Conservation (phyloP, 768 basidiomycete genomes). For the Tulasnella sp. region DNA sequence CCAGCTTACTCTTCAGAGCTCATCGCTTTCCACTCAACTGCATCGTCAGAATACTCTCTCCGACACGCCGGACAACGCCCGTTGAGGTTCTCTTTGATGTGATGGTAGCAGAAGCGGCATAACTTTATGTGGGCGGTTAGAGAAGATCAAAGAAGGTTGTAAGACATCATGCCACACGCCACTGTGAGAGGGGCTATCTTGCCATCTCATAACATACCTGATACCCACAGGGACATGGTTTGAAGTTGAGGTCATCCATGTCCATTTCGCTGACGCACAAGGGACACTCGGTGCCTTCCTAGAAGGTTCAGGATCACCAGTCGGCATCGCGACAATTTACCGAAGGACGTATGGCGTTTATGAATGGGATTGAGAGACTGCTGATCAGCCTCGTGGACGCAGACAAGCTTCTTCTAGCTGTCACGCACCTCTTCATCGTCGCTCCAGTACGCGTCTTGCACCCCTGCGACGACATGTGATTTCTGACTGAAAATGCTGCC, state of each 20-base stretch:
- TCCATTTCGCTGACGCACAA: constrained; percentile 99
- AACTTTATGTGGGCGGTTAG: constrained; percentile 42
- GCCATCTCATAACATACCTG: constrained; percentile 54
- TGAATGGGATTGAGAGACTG: constrained; percentile 16
- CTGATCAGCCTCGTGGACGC: neutral
- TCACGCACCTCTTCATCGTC: constrained; percentile 71
- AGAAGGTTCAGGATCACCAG: constrained; percentile 7
- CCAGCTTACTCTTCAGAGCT: constrained; percentile 82
- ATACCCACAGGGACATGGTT: constrained; percentile 97
- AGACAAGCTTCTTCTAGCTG: neutral
- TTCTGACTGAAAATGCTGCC: constrained; percentile 6
- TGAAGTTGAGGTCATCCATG: constrained; percentile 97
- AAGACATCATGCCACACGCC: neutral
- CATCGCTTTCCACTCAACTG: constrained; percentile 90
- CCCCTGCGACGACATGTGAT: constrained; percentile 44
- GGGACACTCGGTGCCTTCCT: constrained; percentile 98
- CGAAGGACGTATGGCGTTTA: constrained; percentile 17
- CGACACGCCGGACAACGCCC: constrained; percentile 95
- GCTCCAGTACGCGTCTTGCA: constrained; percentile 95
- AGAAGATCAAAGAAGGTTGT: neutral
- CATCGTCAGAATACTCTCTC: constrained; percentile 82
- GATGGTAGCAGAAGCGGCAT: constrained; percentile 98
- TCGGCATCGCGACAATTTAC: neutral
- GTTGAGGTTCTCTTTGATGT: constrained; percentile 93
- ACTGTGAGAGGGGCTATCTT: too few relatives aligned